Base-by-base conservation (phyloP, 106 monocot species). In the Triglochin maritima region DNA sequence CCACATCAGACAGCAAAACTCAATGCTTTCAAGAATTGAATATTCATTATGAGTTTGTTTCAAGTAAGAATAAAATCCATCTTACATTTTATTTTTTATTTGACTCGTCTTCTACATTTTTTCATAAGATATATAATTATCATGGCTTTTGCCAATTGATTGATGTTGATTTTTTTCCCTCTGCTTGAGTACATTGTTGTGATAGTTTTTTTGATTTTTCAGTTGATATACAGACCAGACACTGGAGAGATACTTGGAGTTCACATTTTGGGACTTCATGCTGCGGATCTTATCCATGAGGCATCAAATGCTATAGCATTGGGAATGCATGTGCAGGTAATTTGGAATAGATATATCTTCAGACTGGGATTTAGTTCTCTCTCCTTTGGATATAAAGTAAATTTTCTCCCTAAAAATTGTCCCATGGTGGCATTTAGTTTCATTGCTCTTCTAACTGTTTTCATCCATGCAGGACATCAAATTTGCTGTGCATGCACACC, bases 191-290 rank as follows among this genome's bases (percentile, higher is more conserved):
- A 10, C 12, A n/a, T 57, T 57, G 57, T 4, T 4, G 9, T 57
- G 14, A n/a, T 5, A 13, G 4, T n/a, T 57, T 6, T 57, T 13
- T 57, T 74, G 60, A n/a, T 57, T 3, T 62, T 88, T 59, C 80
- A 96, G 96, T 76, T 96, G 73, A 96, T 96, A 71, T 96, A 91
- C 68, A 88, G 96, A 68, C 83, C 88, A 78, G 90, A 96, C 69
- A 91, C 82, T 4, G 96, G 91, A 14, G 96, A 96, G 73, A 96
- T 96, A 78, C 79, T 91, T 60, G 96, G 96, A 70, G 96, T 96
- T 66, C 96, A 96, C 76, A 96, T 96, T 60, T 72, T 96, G 62
- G 91, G 96, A 46, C 74, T 96, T 47, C 96, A 96, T 82, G 96
- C 96, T 74, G 91, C 96, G 48, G 96, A 96, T 46, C 91, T 96